Base-by-base conservation (phyloP, 1,139 yeast species). In the Debaryomycetaceae sp. region DNA sequence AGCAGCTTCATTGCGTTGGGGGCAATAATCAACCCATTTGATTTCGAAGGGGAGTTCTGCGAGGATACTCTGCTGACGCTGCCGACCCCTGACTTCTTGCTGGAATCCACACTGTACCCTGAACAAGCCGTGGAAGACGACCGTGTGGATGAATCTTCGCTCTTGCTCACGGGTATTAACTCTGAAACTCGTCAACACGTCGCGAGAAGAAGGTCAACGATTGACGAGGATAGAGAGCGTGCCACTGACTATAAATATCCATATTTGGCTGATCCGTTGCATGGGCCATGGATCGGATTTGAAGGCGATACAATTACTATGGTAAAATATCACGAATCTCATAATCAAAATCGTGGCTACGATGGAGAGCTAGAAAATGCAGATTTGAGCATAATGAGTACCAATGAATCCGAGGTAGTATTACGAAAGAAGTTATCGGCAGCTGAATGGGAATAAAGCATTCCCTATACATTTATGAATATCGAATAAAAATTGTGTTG, bases 1-100 rank as follows among this genome's bases (percentile, higher is more conserved):
- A 75, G 78, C 42, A 73, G 70, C 42, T 83, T 80, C 54, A 82
- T 83, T 53, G 87, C 88, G 0, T 66, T 83, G 52, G 73, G 84
- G 51, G 83, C 87, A 4, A 79, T 83, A 35, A 76, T 75, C 49
- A 72, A 71, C 45, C 76, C 76, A 1, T 55, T 57, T 39, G 65
- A 68, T 43, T 72, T 65, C 47, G 78, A 72, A 44, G 65, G 66
- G 43, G 76, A 71, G 39, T 72, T 72, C 53, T 75, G 72, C 45
- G 76, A 71, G 42, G 73, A 68, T 45, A 62, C 59, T 50, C 49
- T 46, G 31, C 56, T 49, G 48, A 47, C 44, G 17, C 42, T 35
- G 9, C 34, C 41, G 1, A 20, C 30, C 17, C 35, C 35, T 8
- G 39, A 36, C 27, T 27, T 7, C 11, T 11, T 27, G 11, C 24